Evolutionary conservation across 192 early-diverging fungal species (phyloP).

Genomic region (Dissophora globulifera): DNA sequence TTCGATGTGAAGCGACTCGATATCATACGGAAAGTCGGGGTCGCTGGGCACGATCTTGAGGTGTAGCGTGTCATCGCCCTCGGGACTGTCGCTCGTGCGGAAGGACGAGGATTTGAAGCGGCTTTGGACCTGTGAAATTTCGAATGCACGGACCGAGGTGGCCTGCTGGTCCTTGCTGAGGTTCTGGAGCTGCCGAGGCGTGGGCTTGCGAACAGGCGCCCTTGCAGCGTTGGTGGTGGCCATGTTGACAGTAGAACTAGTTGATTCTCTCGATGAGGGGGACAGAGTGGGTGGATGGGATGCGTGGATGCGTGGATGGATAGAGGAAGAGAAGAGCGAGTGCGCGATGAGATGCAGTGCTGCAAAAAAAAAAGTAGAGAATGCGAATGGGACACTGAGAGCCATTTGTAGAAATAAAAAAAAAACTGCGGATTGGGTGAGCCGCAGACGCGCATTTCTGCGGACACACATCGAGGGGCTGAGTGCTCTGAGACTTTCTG

Average conservation of each 20-base stretch:
- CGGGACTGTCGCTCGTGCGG: not conserved
- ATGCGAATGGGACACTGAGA: too few species aligned
- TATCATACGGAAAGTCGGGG: constrained; percentile 86
- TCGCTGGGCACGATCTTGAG: constrained; percentile 61
- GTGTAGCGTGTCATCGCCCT: constrained; percentile 5
- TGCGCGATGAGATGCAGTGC: too few species aligned
- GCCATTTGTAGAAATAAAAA: too few species aligned
- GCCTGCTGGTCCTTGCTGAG: constrained; percentile 1
- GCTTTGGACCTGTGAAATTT: constrained; percentile 28
- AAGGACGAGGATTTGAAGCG: constrained; percentile 12
- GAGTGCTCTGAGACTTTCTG: too few species aligned
- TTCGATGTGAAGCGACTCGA: constrained; percentile 69
- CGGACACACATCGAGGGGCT: too few species aligned
- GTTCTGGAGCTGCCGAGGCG: constrained; percentile 19
- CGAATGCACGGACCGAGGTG: constrained; percentile 12
- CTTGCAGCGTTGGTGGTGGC: constrained; percentile 1
- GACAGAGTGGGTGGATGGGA: too few species aligned
- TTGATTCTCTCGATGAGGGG: too few species aligned
- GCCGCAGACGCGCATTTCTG: too few species aligned
- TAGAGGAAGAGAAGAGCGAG: too few species aligned
- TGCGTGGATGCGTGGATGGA: too few species aligned
- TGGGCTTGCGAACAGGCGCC: constrained; percentile 27
- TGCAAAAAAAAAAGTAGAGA: too few species aligned
- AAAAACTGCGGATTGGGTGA: too few species aligned
- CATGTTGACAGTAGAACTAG: not conserved